phyloP scores from a whole-genome alignment of 2,329 filamentous ascomycete genomes.

The Cladosporium sp. region DNA sequence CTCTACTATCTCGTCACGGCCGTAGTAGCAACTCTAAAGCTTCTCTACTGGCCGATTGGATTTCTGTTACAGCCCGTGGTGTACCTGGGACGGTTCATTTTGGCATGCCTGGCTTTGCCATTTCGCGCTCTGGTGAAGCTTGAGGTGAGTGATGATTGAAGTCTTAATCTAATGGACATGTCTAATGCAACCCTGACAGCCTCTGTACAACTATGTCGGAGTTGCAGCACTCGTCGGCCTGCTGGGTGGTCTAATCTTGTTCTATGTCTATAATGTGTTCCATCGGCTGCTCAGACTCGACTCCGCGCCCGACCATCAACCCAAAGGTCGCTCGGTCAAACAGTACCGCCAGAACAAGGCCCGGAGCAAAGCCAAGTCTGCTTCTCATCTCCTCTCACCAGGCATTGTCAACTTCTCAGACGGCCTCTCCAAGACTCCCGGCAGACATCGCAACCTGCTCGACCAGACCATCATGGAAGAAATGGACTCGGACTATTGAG shows the following conservation, averaged over 20 bases:
- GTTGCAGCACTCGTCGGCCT: slow-evolving; percentile 66
- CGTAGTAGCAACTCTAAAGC: slow-evolving; percentile 40
- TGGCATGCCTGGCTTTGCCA: slow-evolving; percentile 44
- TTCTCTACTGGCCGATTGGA: slow-evolving; percentile 45
- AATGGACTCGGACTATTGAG: slow-evolving; percentile 54
- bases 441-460: slow-evolving; percentile 49
- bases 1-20: slow-evolving; percentile 35
- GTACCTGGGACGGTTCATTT: slow-evolving; percentile 41
- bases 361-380: slow-evolving; percentile 20
- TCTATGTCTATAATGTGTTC: slow-evolving; percentile 50
- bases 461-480: slow-evolving; percentile 69
- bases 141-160: slow-evolving; percentile 43
- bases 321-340: slow-evolving; percentile 24
- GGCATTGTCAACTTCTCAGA: slow-evolving; percentile 26
- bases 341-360: slow-evolving; percentile 31
- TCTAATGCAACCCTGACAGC: slow-evolving; percentile 31
- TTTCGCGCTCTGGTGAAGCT: slow-evolving; percentile 49
- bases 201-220: slow-evolving; percentile 56
- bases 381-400: slow-evolving; percentile 19
- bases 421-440: slow-evolving; percentile 22
- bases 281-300: slow-evolving; percentile 21
- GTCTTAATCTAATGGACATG: background rate
- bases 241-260: slow-evolving; percentile 56
- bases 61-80: slow-evolving; percentile 50
- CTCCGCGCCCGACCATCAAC: slow-evolving; percentile 12